phyloP scores from a whole-genome alignment of 31 red algal genomes.

The Porphyra umbilicalis region DNA sequence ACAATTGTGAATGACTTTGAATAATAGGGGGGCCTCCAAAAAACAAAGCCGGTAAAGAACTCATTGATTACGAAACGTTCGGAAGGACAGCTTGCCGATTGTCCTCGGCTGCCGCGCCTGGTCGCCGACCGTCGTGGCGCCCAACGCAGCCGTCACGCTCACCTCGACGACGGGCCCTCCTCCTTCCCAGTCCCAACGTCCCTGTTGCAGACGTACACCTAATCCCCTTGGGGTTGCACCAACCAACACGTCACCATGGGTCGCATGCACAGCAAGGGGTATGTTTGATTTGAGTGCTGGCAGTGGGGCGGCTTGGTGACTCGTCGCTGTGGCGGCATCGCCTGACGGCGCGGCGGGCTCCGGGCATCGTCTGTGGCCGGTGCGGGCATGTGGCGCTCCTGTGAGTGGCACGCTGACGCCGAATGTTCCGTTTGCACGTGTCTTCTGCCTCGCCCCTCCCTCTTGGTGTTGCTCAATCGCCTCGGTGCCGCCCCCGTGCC shows the following conservation, averaged over 20 bases:
- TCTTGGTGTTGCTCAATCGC: no score
- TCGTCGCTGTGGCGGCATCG: no score
- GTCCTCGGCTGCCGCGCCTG: neutral
- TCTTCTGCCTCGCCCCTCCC: neutral
- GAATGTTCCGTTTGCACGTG: conserved; percentile 6
- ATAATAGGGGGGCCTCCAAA: no score
- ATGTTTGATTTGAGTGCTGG: conserved; percentile 22
- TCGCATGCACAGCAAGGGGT: conserved; percentile 98
- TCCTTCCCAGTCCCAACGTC: no score
- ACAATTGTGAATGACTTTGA: no score
- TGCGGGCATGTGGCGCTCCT: no score
- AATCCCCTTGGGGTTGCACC: neutral
- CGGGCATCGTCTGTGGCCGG: neutral
- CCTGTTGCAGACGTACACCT: neutral
- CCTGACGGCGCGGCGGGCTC: neutral
- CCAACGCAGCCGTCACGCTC: neutral
- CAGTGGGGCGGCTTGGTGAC: no score
- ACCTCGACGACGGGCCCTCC: no score
- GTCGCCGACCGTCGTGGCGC: neutral
- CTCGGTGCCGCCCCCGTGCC: no score
- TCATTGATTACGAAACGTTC: neutral
- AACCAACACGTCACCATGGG: conserved; percentile 52
- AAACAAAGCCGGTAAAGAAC: neutral
- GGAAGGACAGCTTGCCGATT: neutral
- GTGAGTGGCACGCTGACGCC: neutral